Base-by-base conservation (phyloP, 2,329 filamentous ascomycete genomes). In the Fusarium pininemorale region DNA sequence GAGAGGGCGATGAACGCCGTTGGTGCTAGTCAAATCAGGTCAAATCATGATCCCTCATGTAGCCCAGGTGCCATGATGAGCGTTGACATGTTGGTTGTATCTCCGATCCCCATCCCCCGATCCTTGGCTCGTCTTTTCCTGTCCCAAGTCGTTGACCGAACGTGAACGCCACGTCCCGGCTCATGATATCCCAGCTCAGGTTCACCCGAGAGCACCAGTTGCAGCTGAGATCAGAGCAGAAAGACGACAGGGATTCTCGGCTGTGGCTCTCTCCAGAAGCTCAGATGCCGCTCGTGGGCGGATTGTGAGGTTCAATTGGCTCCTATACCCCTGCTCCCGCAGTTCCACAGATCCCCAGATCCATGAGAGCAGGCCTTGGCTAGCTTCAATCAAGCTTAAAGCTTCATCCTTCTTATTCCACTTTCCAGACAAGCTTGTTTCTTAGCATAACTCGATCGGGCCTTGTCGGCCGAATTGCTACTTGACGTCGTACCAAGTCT, bases 131-230 rank as follows among this genome's bases (percentile, higher is more conserved):
- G n/a, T 53, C 9, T 37, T 53, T 37, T 53, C 62, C 64, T 70
- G 63, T 67, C 75, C 76, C 56, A 75, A 77, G 67, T 67, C 38
- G 72, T 54, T 76, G 64, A 78, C 76, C 76, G 75, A 78, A 58
- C 32, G 47, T 53, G 38, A 69, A 66, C 66, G 26, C 53, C 56
- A 45, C 51, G 14, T 41, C 45, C 55, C 55, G 47, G 68, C 58
- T 64, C 72, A 65, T 77, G 51, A 62, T 68, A 69, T 38, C 58
- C 68, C 54, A 69, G 64, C 50, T 28, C 35, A 54, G 13, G 24
- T 41, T 41, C 35, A 56, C 30, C 53, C 56, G 44, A 63, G 60
- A 32, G 39, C 44, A 53, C 44, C 50, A 50, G 57, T 63, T 58
- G 51, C 59, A 73, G 75, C 66, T 72, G 69, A 66, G 63, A 77